Evolutionary conservation across 768 basidiomycete genomes (phyloP).

Genomic region (Pulveroboletus sp.): DNA sequence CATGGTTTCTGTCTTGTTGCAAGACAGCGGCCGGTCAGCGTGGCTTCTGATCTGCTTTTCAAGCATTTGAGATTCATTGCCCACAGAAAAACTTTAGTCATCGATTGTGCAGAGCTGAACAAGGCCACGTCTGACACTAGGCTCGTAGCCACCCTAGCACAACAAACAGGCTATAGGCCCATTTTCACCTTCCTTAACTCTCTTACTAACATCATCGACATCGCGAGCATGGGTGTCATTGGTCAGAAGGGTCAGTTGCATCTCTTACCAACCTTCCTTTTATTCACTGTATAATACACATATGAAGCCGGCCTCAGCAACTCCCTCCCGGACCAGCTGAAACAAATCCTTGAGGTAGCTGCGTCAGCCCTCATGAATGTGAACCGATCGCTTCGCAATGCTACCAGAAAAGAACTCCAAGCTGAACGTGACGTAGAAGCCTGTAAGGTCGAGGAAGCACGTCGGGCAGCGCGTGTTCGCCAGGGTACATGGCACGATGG

Average conservation of each 20-base stretch:
- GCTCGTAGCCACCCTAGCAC: slow-evolving; percentile 67
- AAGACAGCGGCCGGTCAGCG: slow-evolving; percentile 50
- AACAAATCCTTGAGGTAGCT: slow-evolving; percentile 80
- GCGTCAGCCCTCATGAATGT: slow-evolving; percentile 68
- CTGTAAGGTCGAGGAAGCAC: slow-evolving; percentile 36
- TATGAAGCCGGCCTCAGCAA: slow-evolving; percentile 74
- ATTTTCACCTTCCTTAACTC: slow-evolving; percentile 84
- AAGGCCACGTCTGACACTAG: slow-evolving; percentile 66
- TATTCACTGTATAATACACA: not conserved
- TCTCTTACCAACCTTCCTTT: not conserved
- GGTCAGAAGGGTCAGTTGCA: slow-evolving; percentile 77
- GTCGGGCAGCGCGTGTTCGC: slow-evolving; percentile 46
- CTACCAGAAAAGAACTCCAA: slow-evolving; percentile 39
- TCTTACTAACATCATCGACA: slow-evolving; percentile 78
- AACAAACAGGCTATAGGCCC: slow-evolving; percentile 87
- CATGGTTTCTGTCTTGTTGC: slow-evolving; percentile 54
- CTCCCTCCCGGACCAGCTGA: slow-evolving; percentile 78
- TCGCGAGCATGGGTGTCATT: slow-evolving; percentile 92
- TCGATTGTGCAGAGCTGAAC: slow-evolving; percentile 79
- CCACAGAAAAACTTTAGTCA: slow-evolving; percentile 63
- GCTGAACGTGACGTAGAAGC: slow-evolving; percentile 37
- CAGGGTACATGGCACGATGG: slow-evolving; percentile 85
- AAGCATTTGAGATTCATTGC: not conserved
- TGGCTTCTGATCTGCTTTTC: not conserved
- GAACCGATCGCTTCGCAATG: slow-evolving; percentile 45